Evolutionary conservation across 805 yeast genomes (phyloP).

Genomic region (Candida peoriensis): DNA sequence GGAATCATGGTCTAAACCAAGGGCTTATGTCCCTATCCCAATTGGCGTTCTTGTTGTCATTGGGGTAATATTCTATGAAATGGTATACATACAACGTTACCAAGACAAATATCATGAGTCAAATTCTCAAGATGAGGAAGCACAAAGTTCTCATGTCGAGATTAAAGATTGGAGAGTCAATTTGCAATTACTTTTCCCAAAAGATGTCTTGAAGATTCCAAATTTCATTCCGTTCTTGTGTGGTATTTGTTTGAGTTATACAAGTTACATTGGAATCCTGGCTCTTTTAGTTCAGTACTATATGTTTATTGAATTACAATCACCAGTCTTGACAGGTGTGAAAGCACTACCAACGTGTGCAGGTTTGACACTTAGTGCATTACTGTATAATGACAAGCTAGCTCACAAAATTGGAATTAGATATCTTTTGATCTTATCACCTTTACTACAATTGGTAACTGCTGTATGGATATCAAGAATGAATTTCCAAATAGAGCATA

Average conservation of each 20-base stretch:
- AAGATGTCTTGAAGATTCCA: constrained; percentile 21
- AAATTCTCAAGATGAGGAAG: background rate
- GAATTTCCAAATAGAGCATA: constrained; percentile 9
- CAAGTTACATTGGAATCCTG: constrained; percentile 15
- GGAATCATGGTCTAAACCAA: constrained; percentile 35
- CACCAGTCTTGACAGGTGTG: constrained; percentile 32
- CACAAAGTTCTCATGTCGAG: background rate
- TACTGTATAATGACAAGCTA: constrained; percentile 19
- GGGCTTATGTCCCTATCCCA: constrained; percentile 37
- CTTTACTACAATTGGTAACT: constrained; percentile 3
- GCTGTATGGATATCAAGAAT: constrained; percentile 22
- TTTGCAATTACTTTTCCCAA: constrained; percentile 25
- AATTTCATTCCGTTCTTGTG: constrained; percentile 17
- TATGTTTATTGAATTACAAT: constrained; percentile 21
- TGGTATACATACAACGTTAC: constrained; percentile 14
- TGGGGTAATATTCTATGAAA: constrained; percentile 28
- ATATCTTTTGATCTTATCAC: constrained; percentile 12
- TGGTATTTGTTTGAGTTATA: background rate
- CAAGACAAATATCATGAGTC: constrained; percentile 2
- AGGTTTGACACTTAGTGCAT: constrained; percentile 27
- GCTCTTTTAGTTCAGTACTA: constrained; percentile 24
- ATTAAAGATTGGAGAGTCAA: constrained; percentile 11
- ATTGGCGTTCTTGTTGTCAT: constrained; percentile 31
- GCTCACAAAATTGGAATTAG: constrained; percentile 21
- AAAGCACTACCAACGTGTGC: constrained; percentile 31